Base-by-base conservation (phyloP, 2,329 filamentous ascomycete species). In the Mollisia scopiformis region DNA sequence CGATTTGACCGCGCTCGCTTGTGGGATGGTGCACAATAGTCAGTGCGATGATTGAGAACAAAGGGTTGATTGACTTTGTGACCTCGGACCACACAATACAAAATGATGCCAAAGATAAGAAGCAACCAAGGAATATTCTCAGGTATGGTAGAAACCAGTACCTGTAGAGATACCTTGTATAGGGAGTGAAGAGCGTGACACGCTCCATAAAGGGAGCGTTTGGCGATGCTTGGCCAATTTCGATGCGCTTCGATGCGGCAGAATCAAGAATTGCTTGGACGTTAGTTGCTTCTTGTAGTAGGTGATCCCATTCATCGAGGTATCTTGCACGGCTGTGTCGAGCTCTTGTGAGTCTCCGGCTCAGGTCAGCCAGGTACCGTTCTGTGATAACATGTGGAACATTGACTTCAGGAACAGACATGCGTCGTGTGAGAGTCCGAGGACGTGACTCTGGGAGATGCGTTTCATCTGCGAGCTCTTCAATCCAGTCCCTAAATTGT, bases 1-100 rank as follows among this genome's bases (percentile, higher is more conserved):
- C 92, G 63, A 98, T 88, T 59, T 91, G 87, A 27, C 88, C 89
- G 59, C 86, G 85, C 11, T 88, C 84, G 41, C 87, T 86, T 35
- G 85, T 84, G 81, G 82, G 68, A 88, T 85, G 64, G 90, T 79
- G 65, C 43, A 85, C 75, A 53, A 82, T 78, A 47, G 76, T 86
- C 35, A 88, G 78, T 51, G 82, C 83, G 64, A 91, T 85, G 41
- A 89, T 81, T 1, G 93, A 97, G 13, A 96, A 80, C 31, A 87
- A 85, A 1, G 91, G 90, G 23, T 90, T 86, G 53, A 92, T 83
- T n/a, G 88, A 86, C 74, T 95, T 96, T 75, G 97, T 86, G 58
- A 97, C 78, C 79, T 99, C 95, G 1, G 93, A 97, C 93, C 93
- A 98, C 55, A 98, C 84, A 62, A 99, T 90, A 68, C 88, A 91